These are phyloP conservation scores for Diplocarpon rosae DNA, from an alignment of 2,329 filamentous ascomycete species.

Conservation along the genomic window DNA sequence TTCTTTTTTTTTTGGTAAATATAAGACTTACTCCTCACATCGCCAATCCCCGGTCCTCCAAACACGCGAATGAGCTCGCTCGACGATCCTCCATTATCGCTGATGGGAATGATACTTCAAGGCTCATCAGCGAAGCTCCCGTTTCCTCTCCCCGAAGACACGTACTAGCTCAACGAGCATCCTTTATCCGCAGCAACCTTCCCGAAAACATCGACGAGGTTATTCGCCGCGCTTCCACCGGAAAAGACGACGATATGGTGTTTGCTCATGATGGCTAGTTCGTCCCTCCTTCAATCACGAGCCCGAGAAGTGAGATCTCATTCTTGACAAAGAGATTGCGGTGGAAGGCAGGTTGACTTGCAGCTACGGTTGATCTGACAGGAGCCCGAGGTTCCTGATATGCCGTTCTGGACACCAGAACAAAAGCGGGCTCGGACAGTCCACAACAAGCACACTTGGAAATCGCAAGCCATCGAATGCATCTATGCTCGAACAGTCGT, in stretches of 20 bases:
- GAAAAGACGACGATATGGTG: slow-evolving; percentile 66
- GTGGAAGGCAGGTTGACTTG: too few species aligned
- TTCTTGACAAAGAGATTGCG: too few species aligned
- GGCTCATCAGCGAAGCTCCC: slow-evolving; percentile 37
- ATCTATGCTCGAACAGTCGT: too few species aligned
- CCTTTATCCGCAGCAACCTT: slow-evolving; percentile 32
- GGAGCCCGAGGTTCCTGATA: too few species aligned
- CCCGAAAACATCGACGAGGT: slow-evolving; percentile 80
- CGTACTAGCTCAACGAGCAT: slow-evolving; percentile 27
- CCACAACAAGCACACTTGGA: too few species aligned
- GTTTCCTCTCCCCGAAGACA: background rate
- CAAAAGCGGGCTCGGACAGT: too few species aligned
- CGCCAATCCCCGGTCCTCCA: slow-evolving; percentile 78
- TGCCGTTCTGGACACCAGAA: too few species aligned
- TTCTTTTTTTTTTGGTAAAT: too few species aligned
- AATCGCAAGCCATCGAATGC: too few species aligned
- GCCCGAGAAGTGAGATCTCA: too few species aligned
- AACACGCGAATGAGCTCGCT: slow-evolving; percentile 91
- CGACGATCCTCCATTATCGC: slow-evolving; percentile 89
- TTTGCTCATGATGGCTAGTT: slow-evolving; percentile 7
- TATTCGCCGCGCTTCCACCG: slow-evolving; percentile 89
- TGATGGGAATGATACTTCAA: slow-evolving; percentile 75
- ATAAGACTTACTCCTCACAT: slow-evolving; percentile 53
- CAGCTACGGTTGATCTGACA: too few species aligned
- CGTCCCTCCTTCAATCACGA: too few species aligned